Evolutionary conservation across 257 asterid genomes (phyloP), one percentile per base, ranked within the genome.

Genomic region (Primulina huaijiensis): DNA sequence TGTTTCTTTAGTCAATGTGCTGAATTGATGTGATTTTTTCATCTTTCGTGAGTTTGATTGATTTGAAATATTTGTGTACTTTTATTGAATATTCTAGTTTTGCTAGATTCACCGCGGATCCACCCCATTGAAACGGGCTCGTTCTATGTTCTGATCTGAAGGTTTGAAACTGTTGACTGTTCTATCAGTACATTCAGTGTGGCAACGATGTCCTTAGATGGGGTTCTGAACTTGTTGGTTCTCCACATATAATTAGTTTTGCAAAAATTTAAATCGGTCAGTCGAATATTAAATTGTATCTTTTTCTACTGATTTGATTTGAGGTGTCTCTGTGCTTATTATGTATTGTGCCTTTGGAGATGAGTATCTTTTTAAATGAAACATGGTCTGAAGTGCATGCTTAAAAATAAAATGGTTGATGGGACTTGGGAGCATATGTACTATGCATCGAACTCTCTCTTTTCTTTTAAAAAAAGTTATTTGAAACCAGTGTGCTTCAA

Each of bases 1-100:
- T 64, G 75, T 14, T 31, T 0, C 27, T 23, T 65, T 29, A 16
- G 33, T 38, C 19, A 16, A 23, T 33, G 12, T 38, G 33, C 10
- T 20, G 38, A 14, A 31, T 21, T 12, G 37, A 35, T 71, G 64
- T 74, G 69, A 11, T 19, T 21, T 78, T 73, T 74, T 40, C 4
- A 17, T 66, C 16, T 37, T 50, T 8, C 12, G 56, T 50, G 35
- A 21, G 71, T 46, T 74, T 74, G 74, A 61, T 61, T 71, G 69
- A 60, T 62, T 29, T 74, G 68, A 68, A 37, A 4, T 78, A 20
- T 29, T 16, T 16, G 55, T 14, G 8, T 50, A 50, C 21, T 50
- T 50, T 1, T 16, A 50, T 16, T 5, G 6, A 50, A 50, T 21
- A 50, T 50, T 21, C 3, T 20, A 50, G 57, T 4, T 16, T 50